Evolutionary conservation across 2,329 filamentous ascomycete species (phyloP).

Genomic region (Clarireedia hainanense): DNA sequence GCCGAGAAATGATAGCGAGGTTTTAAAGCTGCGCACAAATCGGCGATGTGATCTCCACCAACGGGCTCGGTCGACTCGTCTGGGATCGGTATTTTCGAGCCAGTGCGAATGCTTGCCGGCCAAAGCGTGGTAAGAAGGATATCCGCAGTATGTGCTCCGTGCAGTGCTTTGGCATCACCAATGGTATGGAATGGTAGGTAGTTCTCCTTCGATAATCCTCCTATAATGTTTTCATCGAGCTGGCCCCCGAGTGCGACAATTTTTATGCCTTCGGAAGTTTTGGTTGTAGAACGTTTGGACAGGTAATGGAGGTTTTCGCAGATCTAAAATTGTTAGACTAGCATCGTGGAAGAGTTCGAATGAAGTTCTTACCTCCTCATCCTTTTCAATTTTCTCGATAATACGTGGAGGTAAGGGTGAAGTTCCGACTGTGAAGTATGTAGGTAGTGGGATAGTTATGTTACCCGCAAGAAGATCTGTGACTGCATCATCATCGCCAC

Average conservation of each 20-base stretch:
- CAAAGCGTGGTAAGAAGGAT: conserved; percentile 83
- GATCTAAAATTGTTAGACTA: conserved; percentile 37
- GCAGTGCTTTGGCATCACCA: conserved; percentile 66
- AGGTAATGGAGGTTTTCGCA: conserved; percentile 81
- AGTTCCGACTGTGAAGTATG: conserved; percentile 81
- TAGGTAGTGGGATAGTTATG: conserved; percentile 69
- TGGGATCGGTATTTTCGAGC: conserved; percentile 56
- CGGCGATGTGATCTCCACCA: conserved; percentile 62
- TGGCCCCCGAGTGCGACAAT: conserved; percentile 81
- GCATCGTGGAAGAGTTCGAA: neutral
- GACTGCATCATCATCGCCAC: conserved; percentile 51
- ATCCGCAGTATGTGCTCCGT: conserved; percentile 71
- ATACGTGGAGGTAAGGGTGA: conserved; percentile 63
- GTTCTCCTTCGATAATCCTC: conserved; percentile 60
- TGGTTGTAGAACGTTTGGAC: conserved; percentile 78
- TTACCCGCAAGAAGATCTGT: conserved; percentile 62
- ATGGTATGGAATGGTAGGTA: conserved; percentile 71
- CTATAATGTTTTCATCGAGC: conserved; percentile 52
- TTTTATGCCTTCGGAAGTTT: conserved; percentile 80
- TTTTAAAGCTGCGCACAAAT: conserved; percentile 70
- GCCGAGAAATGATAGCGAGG: conserved; percentile 87
- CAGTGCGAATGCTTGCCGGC: conserved; percentile 65
- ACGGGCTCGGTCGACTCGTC: conserved; percentile 43
- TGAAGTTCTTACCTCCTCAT: conserved; percentile 46
- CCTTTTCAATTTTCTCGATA: conserved; percentile 63